Conservation (phyloP, 2,329 filamentous ascomycete genomes). For the Monilinia polystroma region DNA sequence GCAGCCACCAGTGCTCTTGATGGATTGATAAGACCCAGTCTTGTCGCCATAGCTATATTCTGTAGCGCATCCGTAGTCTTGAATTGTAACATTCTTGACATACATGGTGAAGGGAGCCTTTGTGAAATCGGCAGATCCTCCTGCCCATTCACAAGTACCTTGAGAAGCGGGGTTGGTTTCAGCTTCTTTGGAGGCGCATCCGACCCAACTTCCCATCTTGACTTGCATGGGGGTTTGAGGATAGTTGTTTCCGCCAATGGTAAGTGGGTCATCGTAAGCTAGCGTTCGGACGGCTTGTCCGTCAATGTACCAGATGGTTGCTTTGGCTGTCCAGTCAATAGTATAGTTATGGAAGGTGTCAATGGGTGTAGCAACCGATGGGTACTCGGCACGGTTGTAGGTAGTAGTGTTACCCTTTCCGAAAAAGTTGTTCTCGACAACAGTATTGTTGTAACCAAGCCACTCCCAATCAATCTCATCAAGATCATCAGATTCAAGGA, state of each 20-base stretch:
- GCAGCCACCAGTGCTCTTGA: conserved; percentile 42
- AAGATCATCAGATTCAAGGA: conserved; percentile 51
- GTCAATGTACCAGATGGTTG: conserved; percentile 60
- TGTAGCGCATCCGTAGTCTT: conserved; percentile 50
- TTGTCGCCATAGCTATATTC: conserved; percentile 52
- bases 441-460: conserved; percentile 39
- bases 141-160: conserved; percentile 67
- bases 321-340: conserved; percentile 62
- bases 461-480: conserved; percentile 56
- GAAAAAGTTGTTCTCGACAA: conserved; percentile 53
- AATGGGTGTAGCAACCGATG: conserved; percentile 40
- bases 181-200: conserved; percentile 38
- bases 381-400: conserved; percentile 48
- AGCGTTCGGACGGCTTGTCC: conserved; percentile 49
- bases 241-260: conserved; percentile 54
- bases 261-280: conserved; percentile 46
- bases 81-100: conserved; percentile 50
- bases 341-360: conserved; percentile 61
- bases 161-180: conserved; percentile 46
- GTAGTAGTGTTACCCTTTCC: conserved; percentile 54
- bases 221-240: conserved; percentile 70
- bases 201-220: conserved; percentile 59
- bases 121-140: conserved; percentile 51
- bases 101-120: conserved; percentile 52
- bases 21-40: conserved; percentile 49